Percentiles rank a stretch among this genome's conserved stretches.
These are phyloP conservation scores for Colletotrichum eleusines DNA, from an alignment of 2,329 filamentous ascomycete species.

Conservation along the genomic window DNA sequence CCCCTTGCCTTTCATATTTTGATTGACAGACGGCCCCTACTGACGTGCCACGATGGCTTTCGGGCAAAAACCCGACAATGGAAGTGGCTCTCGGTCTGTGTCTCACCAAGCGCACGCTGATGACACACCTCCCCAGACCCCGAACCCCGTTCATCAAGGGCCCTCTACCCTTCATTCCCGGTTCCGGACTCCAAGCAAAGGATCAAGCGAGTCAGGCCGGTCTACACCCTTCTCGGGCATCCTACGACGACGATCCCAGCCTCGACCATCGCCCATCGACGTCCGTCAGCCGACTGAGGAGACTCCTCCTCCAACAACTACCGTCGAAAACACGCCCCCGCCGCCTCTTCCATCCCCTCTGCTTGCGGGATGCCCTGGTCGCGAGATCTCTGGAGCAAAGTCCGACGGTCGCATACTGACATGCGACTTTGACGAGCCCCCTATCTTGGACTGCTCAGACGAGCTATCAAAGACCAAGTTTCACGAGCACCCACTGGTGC, in stretches of 20 bases:
- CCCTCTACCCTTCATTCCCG: not conserved
- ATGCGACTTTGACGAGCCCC: slow-evolving; percentile 48
- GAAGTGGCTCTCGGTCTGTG: not conserved
- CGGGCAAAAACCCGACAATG: not conserved
- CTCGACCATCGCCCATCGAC: slow-evolving; percentile 5
- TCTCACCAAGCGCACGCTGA: not conserved
- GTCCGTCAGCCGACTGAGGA: not conserved
- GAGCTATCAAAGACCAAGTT: slow-evolving; percentile 52
- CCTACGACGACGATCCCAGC: slow-evolving; percentile 20
- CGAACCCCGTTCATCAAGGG: not conserved
- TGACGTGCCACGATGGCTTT: not conserved
- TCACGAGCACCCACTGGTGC: slow-evolving; percentile 53
- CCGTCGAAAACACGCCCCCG: not conserved
- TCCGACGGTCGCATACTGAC: slow-evolving; percentile 53
- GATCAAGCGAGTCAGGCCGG: not conserved
- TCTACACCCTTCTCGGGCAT: slow-evolving; percentile 9
- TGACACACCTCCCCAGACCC: not conserved
- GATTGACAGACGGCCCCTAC: no score
- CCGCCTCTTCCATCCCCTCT: slow-evolving; percentile 55
- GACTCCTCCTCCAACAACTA: not conserved
- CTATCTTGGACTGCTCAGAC: slow-evolving; percentile 51
- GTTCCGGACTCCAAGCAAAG: not conserved
- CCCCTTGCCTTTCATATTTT: not conserved
- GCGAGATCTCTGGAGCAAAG: slow-evolving; percentile 54
- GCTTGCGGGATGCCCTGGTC: slow-evolving; percentile 53